phyloP scores from a whole-genome alignment of 345 rosid species.

The Eucalyptus erythrocorys region DNA sequence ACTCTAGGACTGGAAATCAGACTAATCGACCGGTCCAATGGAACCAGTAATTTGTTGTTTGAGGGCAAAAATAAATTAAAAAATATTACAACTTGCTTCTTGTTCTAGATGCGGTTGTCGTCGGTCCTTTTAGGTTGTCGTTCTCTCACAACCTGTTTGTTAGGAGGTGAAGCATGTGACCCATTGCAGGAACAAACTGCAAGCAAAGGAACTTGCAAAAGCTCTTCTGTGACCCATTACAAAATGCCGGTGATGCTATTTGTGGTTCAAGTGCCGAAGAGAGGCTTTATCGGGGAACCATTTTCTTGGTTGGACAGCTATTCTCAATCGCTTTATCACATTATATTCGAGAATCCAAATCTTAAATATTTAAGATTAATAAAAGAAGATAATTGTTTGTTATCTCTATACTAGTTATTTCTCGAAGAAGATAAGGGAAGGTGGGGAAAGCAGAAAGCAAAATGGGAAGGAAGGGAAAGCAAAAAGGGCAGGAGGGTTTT shows the following conservation, averaged over 20 bases:
- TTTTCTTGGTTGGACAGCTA: not conserved
- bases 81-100: no score
- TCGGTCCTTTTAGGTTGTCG: not conserved
- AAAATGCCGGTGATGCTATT: not conserved
- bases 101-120: not conserved
- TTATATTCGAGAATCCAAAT: not conserved
- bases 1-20: rapidly evolving
- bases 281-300: not conserved
- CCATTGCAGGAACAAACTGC: not conserved
- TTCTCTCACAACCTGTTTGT: not conserved
- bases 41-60: no score
- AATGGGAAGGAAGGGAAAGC: no score
- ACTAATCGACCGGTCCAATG: rapidly evolving
- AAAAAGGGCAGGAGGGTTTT: no score
- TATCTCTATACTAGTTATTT: not conserved
- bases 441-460: no score
- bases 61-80: no score
- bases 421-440: no score
- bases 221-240: not conserved
- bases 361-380: not conserved
- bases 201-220: not conserved
- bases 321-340: not conserved
- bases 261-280: not conserved
- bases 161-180: not conserved
- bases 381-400: not conserved